Evolutionary conservation across 148 eudicot genomes (phyloP).

Genomic region (Vaccinium corymbosum): DNA sequence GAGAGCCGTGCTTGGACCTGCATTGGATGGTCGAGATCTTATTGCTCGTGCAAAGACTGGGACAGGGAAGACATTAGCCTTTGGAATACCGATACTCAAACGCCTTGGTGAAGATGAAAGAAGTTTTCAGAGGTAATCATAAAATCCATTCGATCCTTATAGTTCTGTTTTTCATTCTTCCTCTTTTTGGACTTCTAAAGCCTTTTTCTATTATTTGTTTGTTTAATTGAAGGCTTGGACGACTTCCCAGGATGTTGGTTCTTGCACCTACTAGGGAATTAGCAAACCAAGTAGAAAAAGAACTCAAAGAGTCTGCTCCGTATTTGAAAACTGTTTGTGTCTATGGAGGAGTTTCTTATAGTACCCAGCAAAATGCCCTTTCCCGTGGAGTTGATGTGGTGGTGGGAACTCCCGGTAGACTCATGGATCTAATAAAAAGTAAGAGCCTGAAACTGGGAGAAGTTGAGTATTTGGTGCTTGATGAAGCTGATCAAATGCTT

Average conservation of each 20-base stretch:
- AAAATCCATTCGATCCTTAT: neutral
- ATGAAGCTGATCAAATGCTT: slow-evolving; percentile 99
- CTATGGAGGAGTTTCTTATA: slow-evolving; percentile 93
- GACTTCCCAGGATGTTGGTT: slow-evolving; percentile 81
- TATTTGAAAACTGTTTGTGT: slow-evolving; percentile 89
- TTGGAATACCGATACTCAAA: slow-evolving; percentile 89
- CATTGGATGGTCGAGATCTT: slow-evolving; percentile 73
- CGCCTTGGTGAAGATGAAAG: slow-evolving; percentile 52
- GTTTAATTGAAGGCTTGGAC: slow-evolving; percentile 59
- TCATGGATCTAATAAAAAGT: slow-evolving; percentile 75
- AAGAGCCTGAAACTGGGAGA: slow-evolving; percentile 74
- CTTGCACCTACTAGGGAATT: slow-evolving; percentile 97
- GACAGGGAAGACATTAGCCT: slow-evolving; percentile 94
- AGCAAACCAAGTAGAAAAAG: slow-evolving; percentile 95
- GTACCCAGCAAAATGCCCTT: slow-evolving; percentile 65
- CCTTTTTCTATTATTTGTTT: slow-evolving; percentile 9
- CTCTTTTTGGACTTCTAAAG: slow-evolving; percentile 5
- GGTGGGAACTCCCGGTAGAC: slow-evolving; percentile 97
- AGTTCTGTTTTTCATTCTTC: neutral
- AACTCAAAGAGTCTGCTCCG: slow-evolving; percentile 94
- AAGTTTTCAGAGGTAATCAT: slow-evolving; percentile 51
- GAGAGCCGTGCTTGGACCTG: slow-evolving; percentile 81
- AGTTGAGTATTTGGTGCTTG: slow-evolving; percentile 84
- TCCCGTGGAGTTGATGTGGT: slow-evolving; percentile 94
- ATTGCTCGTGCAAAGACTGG: slow-evolving; percentile 99